These are phyloP conservation scores for Trebouxia sp. DNA, from an alignment of 139 green algal species.

Conservation along the genomic window DNA sequence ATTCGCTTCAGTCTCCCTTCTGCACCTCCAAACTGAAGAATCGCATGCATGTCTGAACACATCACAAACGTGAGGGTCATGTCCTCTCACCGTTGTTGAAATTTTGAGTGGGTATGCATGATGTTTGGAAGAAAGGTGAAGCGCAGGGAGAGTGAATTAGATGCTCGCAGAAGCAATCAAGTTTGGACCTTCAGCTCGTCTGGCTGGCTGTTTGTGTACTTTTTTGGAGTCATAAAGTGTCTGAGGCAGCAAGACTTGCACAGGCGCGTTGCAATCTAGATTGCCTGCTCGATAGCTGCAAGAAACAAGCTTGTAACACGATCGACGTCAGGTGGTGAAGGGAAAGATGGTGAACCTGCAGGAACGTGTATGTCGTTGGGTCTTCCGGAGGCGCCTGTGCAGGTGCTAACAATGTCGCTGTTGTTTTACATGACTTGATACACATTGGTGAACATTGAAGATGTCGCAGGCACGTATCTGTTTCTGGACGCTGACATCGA, in stretches of 20 bases:
- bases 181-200: slow-evolving; percentile 18
- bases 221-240: slow-evolving; percentile 18
- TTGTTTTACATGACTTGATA: background rate
- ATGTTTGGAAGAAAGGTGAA: too few species aligned
- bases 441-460: too few species aligned
- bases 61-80: too few species aligned
- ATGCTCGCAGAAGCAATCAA: background rate
- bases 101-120: too few species aligned
- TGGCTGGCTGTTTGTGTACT: slow-evolving; percentile 18
- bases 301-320: background rate
- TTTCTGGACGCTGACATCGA: slow-evolving; percentile 5
- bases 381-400: slow-evolving; percentile 32
- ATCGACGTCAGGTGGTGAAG: too few species aligned
- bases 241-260: background rate
- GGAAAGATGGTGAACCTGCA: background rate
- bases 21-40: too few species aligned
- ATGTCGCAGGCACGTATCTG: slow-evolving; percentile 2
- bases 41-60: too few species aligned
- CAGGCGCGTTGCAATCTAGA: background rate
- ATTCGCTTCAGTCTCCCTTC: too few species aligned
- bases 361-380: slow-evolving; percentile 29
- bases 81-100: too few species aligned
- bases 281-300: background rate
- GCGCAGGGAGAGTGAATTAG: background rate
- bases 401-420: slow-evolving; percentile 17